phyloP scores from a whole-genome alignment of 495 filamentous ascomycete genomes.

The Neurospora sp. region DNA sequence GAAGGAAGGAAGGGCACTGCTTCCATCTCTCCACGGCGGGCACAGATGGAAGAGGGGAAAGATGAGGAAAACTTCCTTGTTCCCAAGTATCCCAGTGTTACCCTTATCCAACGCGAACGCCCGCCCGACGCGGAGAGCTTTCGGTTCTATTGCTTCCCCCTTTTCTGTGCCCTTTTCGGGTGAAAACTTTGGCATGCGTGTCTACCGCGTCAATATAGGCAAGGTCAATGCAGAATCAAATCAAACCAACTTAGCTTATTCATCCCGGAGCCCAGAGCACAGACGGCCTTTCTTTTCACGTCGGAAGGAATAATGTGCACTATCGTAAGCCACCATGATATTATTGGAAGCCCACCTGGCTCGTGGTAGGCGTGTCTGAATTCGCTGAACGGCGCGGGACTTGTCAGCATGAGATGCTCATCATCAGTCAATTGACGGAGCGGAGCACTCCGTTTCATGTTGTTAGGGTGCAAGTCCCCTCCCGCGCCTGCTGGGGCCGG shows the following conservation, averaged over 20 bases:
- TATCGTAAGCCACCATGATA: background rate
- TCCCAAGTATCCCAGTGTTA: background rate
- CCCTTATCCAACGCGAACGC: background rate
- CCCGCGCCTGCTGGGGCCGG: background rate
- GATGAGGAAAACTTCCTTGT: background rate
- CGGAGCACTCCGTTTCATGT: conserved; percentile 12
- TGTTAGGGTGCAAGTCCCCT: conserved; percentile 6
- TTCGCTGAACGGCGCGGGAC: background rate
- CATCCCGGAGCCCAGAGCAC: background rate
- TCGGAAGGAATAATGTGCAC: background rate
- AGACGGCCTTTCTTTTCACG: background rate
- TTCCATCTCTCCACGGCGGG: background rate
- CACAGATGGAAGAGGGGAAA: background rate
- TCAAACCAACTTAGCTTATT: background rate
- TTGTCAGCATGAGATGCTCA: background rate
- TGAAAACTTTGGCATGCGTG: background rate
- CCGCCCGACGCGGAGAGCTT: background rate
- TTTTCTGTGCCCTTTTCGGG: background rate
- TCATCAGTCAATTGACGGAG: background rate
- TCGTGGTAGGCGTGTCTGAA: background rate
- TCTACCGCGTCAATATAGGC: background rate
- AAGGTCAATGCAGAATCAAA: background rate
- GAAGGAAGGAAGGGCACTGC: background rate
- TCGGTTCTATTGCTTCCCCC: background rate
- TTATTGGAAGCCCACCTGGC: background rate